Evolutionary conservation across 2,329 filamentous ascomycete species (phyloP), one percentile per base, ranked within the genome.

Genomic region (Ceratocystis destructans): DNA sequence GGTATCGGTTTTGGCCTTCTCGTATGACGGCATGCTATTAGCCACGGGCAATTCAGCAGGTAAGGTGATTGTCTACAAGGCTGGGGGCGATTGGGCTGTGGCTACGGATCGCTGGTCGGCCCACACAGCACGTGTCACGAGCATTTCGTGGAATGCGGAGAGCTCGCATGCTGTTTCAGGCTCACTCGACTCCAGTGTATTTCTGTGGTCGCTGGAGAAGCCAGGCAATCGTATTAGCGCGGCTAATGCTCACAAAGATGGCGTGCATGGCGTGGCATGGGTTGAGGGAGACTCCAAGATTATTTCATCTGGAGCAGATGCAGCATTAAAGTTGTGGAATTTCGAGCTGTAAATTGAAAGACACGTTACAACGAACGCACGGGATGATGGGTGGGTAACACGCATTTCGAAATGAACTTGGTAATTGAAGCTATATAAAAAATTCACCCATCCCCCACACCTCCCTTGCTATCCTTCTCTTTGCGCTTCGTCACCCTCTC

Each of bases 191-290:
- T 96, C 93, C 0, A 91, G 96, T 72, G 83, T 99, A 22, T 92
- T 90, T 73, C 86, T 96, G 37, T 99, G 94, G 90, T 96, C 90
- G 74, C 76, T 96, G 66, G 80, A 79, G 48, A 89, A 90, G 73
- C 93, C 93, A 0, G 91, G 90, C 1, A 89, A 89, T 75, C 83
- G 93, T 70, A 83, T 95, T 70, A 93, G 94, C 78, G 87, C 86
- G 15, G 77, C 85, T 25, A 96, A 96, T 73, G 91, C 93, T 62
- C 94, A 99, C 78, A 96, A 96, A 77, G 94, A 97, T 73, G 94
- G 94, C 8, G 91, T 97, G 20, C 90, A 88, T 70, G 93, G 89
- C 17, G 87, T 97, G 17, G 82, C 82, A 12, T 99, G 93, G 91
- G 80, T 89, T 15, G 82, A 81, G 33, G 84, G 82, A 7, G 79